These are phyloP conservation scores for Podila clonocystis DNA, from an alignment of 192 early-diverging fungal genomes.

Conservation along the genomic window DNA sequence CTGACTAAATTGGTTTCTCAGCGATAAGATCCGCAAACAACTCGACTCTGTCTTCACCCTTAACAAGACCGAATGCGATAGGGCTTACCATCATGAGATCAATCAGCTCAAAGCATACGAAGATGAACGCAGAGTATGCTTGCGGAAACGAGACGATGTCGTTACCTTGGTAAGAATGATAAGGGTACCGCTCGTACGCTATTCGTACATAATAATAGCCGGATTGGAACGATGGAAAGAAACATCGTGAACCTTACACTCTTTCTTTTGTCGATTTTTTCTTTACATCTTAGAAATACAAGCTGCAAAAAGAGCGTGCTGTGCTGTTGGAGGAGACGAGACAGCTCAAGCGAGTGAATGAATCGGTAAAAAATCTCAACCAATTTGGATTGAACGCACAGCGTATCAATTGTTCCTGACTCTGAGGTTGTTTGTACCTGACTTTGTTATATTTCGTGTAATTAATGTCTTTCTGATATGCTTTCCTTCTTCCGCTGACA, in stretches of 20 bases:
- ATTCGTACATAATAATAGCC: not conserved
- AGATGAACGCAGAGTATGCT: constrained; percentile 31
- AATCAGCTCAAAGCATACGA: constrained; percentile 31
- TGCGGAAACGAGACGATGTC: constrained; percentile 38
- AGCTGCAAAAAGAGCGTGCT: constrained; percentile 24
- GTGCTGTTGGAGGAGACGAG: constrained; percentile 33
- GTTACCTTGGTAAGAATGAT: constrained; percentile 26
- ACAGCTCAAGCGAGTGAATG: constrained; percentile 39
- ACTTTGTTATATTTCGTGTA: not conserved
- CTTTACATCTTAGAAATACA: constrained; percentile 11
- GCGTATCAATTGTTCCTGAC: not conserved
- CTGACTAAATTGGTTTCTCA: not conserved
- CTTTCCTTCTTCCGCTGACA: not conserved
- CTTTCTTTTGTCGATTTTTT: not conserved
- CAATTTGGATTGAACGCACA: not conserved
- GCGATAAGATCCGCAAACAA: constrained; percentile 32
- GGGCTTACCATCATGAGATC: constrained; percentile 16
- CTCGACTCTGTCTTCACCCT: constrained; percentile 38
- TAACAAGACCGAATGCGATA: constrained; percentile 28
- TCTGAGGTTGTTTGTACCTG: not conserved
- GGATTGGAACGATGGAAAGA: not conserved
- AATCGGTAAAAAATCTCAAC: constrained; percentile 19
- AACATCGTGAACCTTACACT: too few relatives aligned
- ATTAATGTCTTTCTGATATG: not conserved
- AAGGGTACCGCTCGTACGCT: not conserved